Percentiles rank a stretch among this genome's conserved stretches.
Evolutionary conservation across 352 stramenopile species (phyloP).

Genomic region (Phytophthora meadii): DNA sequence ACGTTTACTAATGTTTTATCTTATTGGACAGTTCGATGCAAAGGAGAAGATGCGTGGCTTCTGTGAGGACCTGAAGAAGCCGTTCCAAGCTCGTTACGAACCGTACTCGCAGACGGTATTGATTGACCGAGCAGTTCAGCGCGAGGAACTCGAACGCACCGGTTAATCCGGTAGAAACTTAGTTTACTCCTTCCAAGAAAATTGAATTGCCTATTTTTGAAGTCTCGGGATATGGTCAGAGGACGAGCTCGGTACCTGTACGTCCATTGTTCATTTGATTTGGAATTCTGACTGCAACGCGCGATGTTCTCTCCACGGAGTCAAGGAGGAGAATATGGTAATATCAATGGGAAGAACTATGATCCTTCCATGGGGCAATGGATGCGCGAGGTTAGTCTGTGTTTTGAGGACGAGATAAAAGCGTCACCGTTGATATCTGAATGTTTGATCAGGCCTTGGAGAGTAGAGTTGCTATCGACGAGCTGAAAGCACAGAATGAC

Average conservation of each 20-base stretch:
- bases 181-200: not conserved
- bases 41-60: conserved; percentile 95
- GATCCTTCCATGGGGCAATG: conserved; percentile 60
- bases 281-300: conserved; percentile 12
- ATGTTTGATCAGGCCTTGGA: conserved; percentile 49
- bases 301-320: conserved; percentile 46
- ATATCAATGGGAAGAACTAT: conserved; percentile 50
- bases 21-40: conserved; percentile 76
- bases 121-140: conserved; percentile 75
- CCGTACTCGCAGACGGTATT: conserved; percentile 91
- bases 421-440: conserved; percentile 5
- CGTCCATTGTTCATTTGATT: conserved; percentile 21
- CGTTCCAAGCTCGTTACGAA: conserved; percentile 96
- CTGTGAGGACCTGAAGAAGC: conserved; percentile 94
- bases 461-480: conserved; percentile 55
- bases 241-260: conserved; percentile 19
- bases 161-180: not conserved
- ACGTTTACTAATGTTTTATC: conserved; percentile 1
- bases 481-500: conserved; percentile 62
- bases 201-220: conserved; percentile 32
- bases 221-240: conserved; percentile 9
- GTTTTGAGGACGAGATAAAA: not conserved
- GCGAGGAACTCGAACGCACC: conserved; percentile 48
- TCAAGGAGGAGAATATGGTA: conserved; percentile 28
- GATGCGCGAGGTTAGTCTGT: conserved; percentile 62